These are phyloP conservation scores for Xylaria grammica DNA, from an alignment of 495 filamentous ascomycete species.

Conservation along the genomic window DNA sequence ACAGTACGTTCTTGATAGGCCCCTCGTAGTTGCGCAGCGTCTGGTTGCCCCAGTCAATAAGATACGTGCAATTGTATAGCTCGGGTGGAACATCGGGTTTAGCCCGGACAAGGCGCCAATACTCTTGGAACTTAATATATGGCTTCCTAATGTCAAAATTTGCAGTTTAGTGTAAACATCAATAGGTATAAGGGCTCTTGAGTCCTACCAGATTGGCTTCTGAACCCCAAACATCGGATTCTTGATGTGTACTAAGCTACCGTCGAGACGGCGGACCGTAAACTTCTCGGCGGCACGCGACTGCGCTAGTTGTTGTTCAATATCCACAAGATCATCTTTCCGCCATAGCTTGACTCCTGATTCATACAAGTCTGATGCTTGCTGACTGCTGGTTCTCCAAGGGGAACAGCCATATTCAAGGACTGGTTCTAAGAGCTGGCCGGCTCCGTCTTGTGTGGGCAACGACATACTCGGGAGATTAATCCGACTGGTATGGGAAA, in stretches of 20 bases:
- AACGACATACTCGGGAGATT: not conserved
- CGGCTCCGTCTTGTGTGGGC: not conserved
- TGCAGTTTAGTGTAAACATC: not conserved
- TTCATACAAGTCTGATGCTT: slow-evolving; percentile 44
- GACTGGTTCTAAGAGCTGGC: not conserved
- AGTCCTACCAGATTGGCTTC: slow-evolving; percentile 47
- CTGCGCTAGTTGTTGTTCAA: slow-evolving; percentile 44
- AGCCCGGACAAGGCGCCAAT: slow-evolving; percentile 14
- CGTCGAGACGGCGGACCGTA: slow-evolving; percentile 45
- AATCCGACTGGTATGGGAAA: not conserved
- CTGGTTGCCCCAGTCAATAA: slow-evolving; percentile 45
- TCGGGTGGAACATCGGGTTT: slow-evolving; percentile 37
- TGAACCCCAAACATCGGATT: slow-evolving; percentile 47
- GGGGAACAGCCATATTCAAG: slow-evolving; percentile 43
- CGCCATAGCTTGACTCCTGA: slow-evolving; percentile 45
- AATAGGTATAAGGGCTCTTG: slow-evolving; percentile 32
- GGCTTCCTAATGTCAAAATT: slow-evolving; percentile 4
- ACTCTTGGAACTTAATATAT: not conserved
- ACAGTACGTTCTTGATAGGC: slow-evolving; percentile 33
- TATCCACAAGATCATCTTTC: slow-evolving; percentile 44
- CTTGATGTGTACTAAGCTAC: slow-evolving; percentile 40
- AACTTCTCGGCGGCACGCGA: slow-evolving; percentile 40
- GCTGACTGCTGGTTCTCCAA: slow-evolving; percentile 47
- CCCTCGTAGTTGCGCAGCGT: slow-evolving; percentile 40
- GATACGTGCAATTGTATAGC: slow-evolving; percentile 46